Base-by-base conservation (phyloP, 495 filamentous ascomycete genomes). In the Trichoderma erinaceum region DNA sequence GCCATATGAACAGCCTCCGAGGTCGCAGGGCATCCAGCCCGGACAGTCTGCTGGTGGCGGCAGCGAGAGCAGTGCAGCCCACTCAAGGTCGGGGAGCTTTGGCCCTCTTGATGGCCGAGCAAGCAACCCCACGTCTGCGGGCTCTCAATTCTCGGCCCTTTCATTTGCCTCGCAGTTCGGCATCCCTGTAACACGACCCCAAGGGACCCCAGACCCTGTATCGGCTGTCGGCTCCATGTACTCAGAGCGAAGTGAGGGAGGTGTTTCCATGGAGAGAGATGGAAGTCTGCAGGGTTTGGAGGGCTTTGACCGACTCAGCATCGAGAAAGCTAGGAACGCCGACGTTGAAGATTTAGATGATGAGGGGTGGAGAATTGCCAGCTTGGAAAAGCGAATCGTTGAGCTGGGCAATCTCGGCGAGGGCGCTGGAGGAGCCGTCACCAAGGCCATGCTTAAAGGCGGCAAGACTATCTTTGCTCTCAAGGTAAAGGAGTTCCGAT, bases 331-430 rank as follows among this genome's bases (percentile, higher is more conserved):
- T 41, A 82, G 88, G 69, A 87, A 87, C 18, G 75, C 94, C 35
- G 95, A 99, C 77, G 93, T 96, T 16, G 93, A 97, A 66, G 92
- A 98, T 71, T 77, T 99, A 68, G 92, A 98, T 77, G 93, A 97
- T 74, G 90, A 93, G 64, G 92, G 92, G 15, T 99, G 96, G 95
- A 86, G 89, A 72, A 93, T 94, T 21, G 96, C 93, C 38, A 95
- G 92, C 73, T 87, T 89, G 73, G 90, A 94, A 73, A 91, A 91
- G 73, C 86, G 91, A 74, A 93, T 99, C 68, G 78, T 89, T 50
- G 92, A 98, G 78, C 75, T 97, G 50, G 96, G 96, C 10, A 92
- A 90, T 73, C 79, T 99, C 56, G 95, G 95, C 67, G 95, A 99
- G 78, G 95, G 95, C 69, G 93, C 96, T 63, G 95, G 95, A 66